Base-by-base conservation (phyloP, 2,329 filamentous ascomycete genomes). In the Cadophora gregata region DNA sequence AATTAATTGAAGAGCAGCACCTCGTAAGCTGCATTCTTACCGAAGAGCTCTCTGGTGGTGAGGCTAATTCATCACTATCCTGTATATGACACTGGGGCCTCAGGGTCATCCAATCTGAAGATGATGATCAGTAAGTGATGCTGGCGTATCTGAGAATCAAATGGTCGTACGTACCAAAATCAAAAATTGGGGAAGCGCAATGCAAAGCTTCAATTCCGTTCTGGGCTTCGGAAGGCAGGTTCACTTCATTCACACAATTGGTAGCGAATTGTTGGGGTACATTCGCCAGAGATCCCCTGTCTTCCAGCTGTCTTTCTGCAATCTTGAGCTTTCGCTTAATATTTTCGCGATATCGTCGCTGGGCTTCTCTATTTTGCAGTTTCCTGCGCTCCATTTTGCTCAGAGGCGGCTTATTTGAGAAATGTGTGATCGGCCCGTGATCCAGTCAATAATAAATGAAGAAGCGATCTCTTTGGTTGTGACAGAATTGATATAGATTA, bases 311-410 rank as follows among this genome's bases (percentile, higher is more conserved):
- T 14, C 19, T 27, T 14, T 60, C 58, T 2, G 58, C 58, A 16
- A 60, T 47, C 27, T 48, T 47, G 16, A 60, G 58, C 24, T 48
- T 60, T 2, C 58, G 58, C 24, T 60, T 60, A 25, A 60, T 48
- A 25, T 60, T 60, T 5, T 60, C 58, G 33, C 58, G 36, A 38
- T 60, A 60, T 29, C 58, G 24, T 5, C 58, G 36, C 33, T 60
- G 58, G 5, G 58, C 58, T 21, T 60, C 58, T 48, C 58, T 16
- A 29, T 60, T 60, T 9, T 60, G 58, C 4, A 60, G 10, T 16
- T 47, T 60, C 21, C 58, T 47, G 38, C 58, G 38, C 38, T 60
- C 58, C 58, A 60, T 60, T 33, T 16, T 7, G 27, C 5, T 33
- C 5, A 33, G 10, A 33, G 31, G 31, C 10, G n/a, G 31, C 31